Base-by-base conservation (phyloP, 2,329 filamentous ascomycete species). In the Alternaria rosae region DNA sequence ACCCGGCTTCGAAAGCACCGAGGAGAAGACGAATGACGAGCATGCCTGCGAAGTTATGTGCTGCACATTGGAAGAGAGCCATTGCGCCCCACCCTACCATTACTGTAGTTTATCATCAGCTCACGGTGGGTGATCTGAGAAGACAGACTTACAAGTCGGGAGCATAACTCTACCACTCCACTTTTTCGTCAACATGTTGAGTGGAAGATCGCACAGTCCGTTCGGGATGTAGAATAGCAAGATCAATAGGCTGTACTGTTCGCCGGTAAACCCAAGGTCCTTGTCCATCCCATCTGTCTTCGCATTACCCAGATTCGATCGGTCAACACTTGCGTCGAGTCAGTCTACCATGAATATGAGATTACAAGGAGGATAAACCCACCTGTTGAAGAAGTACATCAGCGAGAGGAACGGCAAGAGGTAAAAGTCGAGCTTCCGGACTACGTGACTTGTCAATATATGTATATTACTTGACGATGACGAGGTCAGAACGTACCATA, bases 171-270 rank as follows among this genome's bases (percentile, higher is more conserved):
- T 81, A 54, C 62, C 85, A 67, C 78, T 85, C 59, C 81, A 86
- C 4, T 77, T 76, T 66, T 84, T 84, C 8, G 82, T 83, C 51
- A 85, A 70, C 54, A 85, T 75, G 59, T 83, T 85, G 47, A 85
- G 78, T 11, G 83, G 83, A 12, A 86, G 70, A 66, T 85, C 82
- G 54, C 79, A 83, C 2, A 85, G 67, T 1, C 83, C 83, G 61
- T 84, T 84, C 0, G 84, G 84, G 3, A 86, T 79, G 58, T 85
- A 85, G 64, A 86, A 86, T 0, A 86, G 71, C 4, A 85, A 68
- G 6, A 86, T 80, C 6, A 83, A 66, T n/a, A 83, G 67, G 0
- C 79, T 82, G 59, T 82, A 84, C 57, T 73, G 61, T 38, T 83
- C 76, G 11, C 80, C 82, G 0, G 69, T 79, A 60, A 82, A 84